Evolutionary conservation across 768 basidiomycete genomes (phyloP), one percentile per base, ranked within the genome.

Genomic region (Cystofilobasidium ferigula): DNA sequence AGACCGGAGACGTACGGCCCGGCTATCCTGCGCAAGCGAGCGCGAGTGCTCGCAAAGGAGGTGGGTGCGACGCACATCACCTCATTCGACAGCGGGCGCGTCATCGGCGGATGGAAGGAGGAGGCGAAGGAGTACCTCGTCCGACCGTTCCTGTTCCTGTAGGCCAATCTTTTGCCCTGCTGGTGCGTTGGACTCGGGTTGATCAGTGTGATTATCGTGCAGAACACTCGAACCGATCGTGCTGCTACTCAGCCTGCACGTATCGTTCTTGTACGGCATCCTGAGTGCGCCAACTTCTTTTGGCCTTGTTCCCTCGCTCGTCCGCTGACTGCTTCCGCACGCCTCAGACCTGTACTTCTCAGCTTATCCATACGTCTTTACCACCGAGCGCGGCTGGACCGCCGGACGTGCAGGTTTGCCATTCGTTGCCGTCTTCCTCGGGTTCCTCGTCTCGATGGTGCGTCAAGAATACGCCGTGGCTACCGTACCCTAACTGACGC

Each of bases 281-380:
- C 64, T 67, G 38, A 67, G 64, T 66, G 28, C 32, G 64, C n/a
- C n/a, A n/a, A n/a, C n/a, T n/a, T 66, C 18, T 16, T 53, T 28
- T 24, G 24, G 3, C 24, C 30, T 34, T 40, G 18, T 5, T 35
- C 34, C 0, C 20, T n/a, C 20, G 28, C 24, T 4, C 40, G 8
- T 48, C n/a, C 53, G 26, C 3, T 34, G n/a, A n/a, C n/a, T n/a
- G n/a, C n/a, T n/a, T n/a, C n/a, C n/a, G n/a, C n/a, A n/a, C n/a
- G n/a, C n/a, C n/a, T 12, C 45, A 66, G 58, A 61, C 32, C 60
- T 67, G 22, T 61, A 60, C 59, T 67, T 61, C 38, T 32, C 54
- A 0, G 58, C 60, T 1, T 60, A 67, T 24, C 64, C 64, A 1
- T 61, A 28, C 51, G 56, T 67, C 54, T 67, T 67, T 30, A 43